Conservation (phyloP, 75 land plant genomes). For the Selaginella moellendorffii region DNA sequence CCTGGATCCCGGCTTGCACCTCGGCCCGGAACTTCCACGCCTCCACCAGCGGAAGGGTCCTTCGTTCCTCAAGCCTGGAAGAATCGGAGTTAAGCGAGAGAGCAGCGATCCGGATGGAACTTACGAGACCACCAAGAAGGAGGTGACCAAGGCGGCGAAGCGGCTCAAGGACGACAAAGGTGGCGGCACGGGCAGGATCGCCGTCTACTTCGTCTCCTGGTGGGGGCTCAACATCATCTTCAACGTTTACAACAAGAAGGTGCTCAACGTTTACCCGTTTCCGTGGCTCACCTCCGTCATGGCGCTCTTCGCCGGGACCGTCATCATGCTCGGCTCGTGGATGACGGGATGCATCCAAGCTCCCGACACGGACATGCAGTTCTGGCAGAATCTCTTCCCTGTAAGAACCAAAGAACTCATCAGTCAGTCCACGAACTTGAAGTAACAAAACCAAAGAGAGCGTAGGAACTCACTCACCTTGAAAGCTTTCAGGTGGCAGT, state of each 20-base stretch:
- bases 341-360: not conserved
- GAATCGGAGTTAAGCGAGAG: not conserved
- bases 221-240: not conserved
- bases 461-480: too few species aligned
- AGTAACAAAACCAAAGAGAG: too few species aligned
- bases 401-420: too few species aligned
- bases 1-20: not conserved
- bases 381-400: not conserved
- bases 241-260: not conserved
- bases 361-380: not conserved
- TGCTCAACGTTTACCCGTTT: not conserved
- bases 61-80: not conserved
- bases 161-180: not conserved
- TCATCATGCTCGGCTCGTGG: not conserved
- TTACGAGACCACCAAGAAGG: not conserved
- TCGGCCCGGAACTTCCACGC: not conserved
- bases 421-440: too few species aligned
- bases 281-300: not conserved
- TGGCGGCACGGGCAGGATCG: not conserved
- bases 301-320: not conserved
- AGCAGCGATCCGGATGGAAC: not conserved
- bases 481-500: not conserved
- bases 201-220: not conserved
- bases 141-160: not conserved
- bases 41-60: not conserved